A percentile compares a stretch with the other conserved stretches of the same genome.
Conservation (phyloP, 371 early-diverging fungal species). For the Cokeromyces recurvatus region DNA sequence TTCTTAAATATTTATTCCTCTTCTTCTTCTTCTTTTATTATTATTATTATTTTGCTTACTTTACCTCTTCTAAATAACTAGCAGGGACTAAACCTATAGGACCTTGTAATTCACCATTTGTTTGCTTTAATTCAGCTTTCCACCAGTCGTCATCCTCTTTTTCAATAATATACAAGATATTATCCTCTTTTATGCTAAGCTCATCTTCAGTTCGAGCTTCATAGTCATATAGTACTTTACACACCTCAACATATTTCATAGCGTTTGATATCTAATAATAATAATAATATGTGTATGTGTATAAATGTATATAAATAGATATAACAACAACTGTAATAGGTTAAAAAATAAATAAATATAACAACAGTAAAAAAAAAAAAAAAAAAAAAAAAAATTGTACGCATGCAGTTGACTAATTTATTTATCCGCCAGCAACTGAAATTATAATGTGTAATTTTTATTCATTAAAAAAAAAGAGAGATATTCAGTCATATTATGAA, state of each 20-base stretch:
- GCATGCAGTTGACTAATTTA: too few relatives aligned
- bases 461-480: too few relatives aligned
- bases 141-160: slow-evolving; percentile 80
- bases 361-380: too few relatives aligned
- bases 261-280: neutral
- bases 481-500: too few relatives aligned
- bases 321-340: too few relatives aligned
- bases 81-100: slow-evolving; percentile 74
- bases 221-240: slow-evolving; percentile 63
- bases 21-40: neutral
- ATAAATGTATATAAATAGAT: too few relatives aligned
- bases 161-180: slow-evolving; percentile 69
- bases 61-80: slow-evolving; percentile 69
- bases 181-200: slow-evolving; percentile 74
- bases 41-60: too few relatives aligned
- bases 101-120: slow-evolving; percentile 31
- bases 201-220: slow-evolving; percentile 84
- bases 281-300: too few relatives aligned
- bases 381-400: too few relatives aligned
- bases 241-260: slow-evolving; percentile 46
- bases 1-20: neutral
- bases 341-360: too few relatives aligned
- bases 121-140: slow-evolving; percentile 61
- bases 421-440: too few relatives aligned
- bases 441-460: too few relatives aligned